Evolutionary conservation across 106 monocot species (phyloP), one percentile per base, ranked within the genome.

Genomic region (Dendrobium chrysotoxum): DNA sequence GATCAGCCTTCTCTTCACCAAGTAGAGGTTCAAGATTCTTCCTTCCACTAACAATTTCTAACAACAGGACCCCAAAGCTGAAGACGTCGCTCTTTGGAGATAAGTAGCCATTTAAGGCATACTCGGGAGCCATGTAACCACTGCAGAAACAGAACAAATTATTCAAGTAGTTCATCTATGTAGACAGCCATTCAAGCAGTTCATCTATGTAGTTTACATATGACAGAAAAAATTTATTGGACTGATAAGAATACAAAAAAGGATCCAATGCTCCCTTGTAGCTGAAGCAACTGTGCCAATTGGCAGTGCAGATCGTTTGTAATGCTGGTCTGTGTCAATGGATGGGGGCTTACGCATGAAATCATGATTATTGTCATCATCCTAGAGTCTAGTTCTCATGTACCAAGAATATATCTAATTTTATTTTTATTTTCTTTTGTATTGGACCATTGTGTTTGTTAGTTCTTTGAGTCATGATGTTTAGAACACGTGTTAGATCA

Each of bases 41-140:
- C 70, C 70, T 70, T 70, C 70, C 70, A 70, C 70, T 70, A n/a
- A 70, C 70, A 70, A 70, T 70, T 70, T 70, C 70, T 13, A 70
- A 70, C 70, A 70, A 31, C 31, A 70, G 70, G 30, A 70, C 15
- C 15, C 70, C 70, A 70, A 70, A 70, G 31, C 70, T 70, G 70
- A 70, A 70, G n/a, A 70, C 70, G 70, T 70, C 70, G n/a, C 70
- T 70, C 70, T 70, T 70, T 30, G 70, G 4, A 5, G 70, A 70
- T 30, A 70, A 70, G 70, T 70, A 70, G 70, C 70, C 70, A 70
- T 70, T 70, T 35, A 70, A 70, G 28, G 70, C 70, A 35, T 70
- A 70, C 31, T 70, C 70, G 15, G 70, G 70, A 31, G 70, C 70
- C 70, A 70, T 70, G 70, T 70, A 70, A 35, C 70, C 70, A 31